phyloP scores from a whole-genome alignment of 1,284 basidiomycete genomes.

The Malassezia sp. region DNA sequence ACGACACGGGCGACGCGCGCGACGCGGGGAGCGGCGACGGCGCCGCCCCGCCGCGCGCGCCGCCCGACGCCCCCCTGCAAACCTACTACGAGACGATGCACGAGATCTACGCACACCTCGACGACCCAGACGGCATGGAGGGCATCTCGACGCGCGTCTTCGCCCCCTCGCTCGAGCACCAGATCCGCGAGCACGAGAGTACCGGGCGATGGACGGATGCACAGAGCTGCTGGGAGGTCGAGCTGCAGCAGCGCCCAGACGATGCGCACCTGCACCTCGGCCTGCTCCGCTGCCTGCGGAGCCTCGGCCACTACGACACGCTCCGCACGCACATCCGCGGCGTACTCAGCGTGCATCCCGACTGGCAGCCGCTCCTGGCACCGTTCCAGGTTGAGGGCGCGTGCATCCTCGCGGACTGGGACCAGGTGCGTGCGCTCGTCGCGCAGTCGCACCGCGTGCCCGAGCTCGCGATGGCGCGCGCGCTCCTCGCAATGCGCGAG shows the following conservation, averaged over 20 bases:
- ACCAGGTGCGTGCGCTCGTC: constrained; percentile 48
- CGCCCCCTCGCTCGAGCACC: constrained; percentile 82
- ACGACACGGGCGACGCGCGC: too few relatives aligned
- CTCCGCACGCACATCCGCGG: constrained; percentile 88
- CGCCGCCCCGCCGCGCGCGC: constrained; percentile 21
- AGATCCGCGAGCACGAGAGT: constrained; percentile 95
- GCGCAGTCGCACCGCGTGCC: constrained; percentile 53
- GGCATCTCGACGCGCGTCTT: constrained; percentile 82
- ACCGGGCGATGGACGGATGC: constrained; percentile 96
- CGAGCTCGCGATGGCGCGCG: constrained; percentile 65
- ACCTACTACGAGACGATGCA: constrained; percentile 81
- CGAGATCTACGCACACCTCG: constrained; percentile 86
- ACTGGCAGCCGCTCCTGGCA: constrained; percentile 68
- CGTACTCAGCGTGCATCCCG: constrained; percentile 70
- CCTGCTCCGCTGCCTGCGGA: constrained; percentile 76
- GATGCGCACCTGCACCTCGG: constrained; percentile 81
- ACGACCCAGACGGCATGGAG: constrained; percentile 99
- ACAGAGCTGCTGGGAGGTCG: constrained; percentile 99
- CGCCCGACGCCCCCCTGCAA: constrained; percentile 48
- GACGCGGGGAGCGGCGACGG: too few relatives aligned
- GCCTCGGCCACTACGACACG: constrained; percentile 95
- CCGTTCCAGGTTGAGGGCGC: constrained; percentile 86
- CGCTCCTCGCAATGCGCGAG: constrained; percentile 67
- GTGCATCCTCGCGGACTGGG: constrained; percentile 91
- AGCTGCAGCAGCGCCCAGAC: constrained; percentile 77